phyloP scores from a whole-genome alignment of 2,329 filamentous ascomycete genomes.

The Zymoseptoria passerinii region DNA sequence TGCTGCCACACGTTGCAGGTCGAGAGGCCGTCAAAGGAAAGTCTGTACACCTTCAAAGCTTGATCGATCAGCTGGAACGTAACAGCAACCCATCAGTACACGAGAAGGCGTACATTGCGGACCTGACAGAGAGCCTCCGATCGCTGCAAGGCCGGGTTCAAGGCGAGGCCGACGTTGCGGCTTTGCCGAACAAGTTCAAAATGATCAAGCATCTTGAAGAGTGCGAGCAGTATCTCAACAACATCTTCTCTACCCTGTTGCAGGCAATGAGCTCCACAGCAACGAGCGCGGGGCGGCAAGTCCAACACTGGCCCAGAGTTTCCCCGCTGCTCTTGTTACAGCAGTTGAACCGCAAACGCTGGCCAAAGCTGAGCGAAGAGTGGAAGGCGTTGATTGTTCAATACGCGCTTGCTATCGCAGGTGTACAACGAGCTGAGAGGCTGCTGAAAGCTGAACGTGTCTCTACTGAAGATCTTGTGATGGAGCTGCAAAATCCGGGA shows the following conservation, averaged over 20 bases:
- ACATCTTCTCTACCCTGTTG: neutral
- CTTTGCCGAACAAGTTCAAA: neutral
- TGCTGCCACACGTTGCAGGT: neutral
- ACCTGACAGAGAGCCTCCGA: conserved; percentile 2
- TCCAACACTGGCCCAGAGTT: neutral
- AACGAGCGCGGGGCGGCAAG: neutral
- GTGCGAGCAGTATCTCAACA: neutral
- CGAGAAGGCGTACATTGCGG: conserved; percentile 1
- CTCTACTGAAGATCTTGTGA: conserved; percentile 23
- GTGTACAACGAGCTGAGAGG: conserved; percentile 39
- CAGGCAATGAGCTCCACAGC: neutral
- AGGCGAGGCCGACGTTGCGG: neutral
- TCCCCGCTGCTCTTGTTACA: conserved; percentile 1
- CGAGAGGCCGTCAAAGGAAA: neutral
- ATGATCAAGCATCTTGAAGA: neutral
- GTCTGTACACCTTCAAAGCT: neutral
- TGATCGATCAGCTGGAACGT: neutral
- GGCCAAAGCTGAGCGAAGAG: neutral
- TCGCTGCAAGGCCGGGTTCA: neutral
- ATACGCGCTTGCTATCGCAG: conserved; percentile 39
- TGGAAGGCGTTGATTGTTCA: conserved; percentile 29
- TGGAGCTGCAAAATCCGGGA: conserved; percentile 42
- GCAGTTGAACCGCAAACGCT: neutral
- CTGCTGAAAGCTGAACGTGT: conserved; percentile 24
- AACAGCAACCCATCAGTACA: neutral